A percentile compares a stretch with the other conserved stretches of the same genome.
Conservation (phyloP, 305 asterid species). For the Fraxinus ornus region DNA sequence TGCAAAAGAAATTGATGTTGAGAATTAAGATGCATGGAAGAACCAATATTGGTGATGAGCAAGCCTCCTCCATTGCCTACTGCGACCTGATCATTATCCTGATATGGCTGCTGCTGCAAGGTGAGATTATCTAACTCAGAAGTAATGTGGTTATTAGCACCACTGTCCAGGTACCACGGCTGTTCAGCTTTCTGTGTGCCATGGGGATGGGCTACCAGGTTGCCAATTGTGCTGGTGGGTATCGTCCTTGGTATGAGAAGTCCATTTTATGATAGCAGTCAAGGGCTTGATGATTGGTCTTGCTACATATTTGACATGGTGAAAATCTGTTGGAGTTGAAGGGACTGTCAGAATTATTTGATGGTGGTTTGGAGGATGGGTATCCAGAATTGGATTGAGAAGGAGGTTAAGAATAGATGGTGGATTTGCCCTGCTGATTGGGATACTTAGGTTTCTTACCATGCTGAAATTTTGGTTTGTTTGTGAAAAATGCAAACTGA, state of each 20-base stretch:
- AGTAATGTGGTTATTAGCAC: neutral
- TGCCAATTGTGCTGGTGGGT: neutral
- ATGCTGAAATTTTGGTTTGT: neutral
- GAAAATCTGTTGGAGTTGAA: neutral
- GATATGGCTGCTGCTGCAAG: neutral
- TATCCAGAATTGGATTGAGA: too few species aligned
- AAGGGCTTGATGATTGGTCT: neutral
- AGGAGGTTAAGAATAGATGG: too few species aligned
- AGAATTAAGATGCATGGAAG: neutral
- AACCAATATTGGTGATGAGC: neutral
- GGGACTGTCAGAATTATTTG: neutral
- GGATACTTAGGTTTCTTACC: neutral
- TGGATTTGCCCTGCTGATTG: too few species aligned
- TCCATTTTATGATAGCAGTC: neutral
- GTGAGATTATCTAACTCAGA: neutral
- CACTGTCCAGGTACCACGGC: neutral
- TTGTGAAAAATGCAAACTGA: neutral
- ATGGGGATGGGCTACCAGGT: neutral
- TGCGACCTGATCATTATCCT: neutral
- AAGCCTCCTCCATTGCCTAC: neutral
- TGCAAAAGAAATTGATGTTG: neutral
- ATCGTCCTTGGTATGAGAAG: neutral
- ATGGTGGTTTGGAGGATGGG: neutral
- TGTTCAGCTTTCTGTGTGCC: neutral
- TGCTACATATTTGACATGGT: neutral